These are phyloP conservation scores for Podaxis mareebaensis DNA, from an alignment of 768 basidiomycete genomes.

Conservation along the genomic window DNA sequence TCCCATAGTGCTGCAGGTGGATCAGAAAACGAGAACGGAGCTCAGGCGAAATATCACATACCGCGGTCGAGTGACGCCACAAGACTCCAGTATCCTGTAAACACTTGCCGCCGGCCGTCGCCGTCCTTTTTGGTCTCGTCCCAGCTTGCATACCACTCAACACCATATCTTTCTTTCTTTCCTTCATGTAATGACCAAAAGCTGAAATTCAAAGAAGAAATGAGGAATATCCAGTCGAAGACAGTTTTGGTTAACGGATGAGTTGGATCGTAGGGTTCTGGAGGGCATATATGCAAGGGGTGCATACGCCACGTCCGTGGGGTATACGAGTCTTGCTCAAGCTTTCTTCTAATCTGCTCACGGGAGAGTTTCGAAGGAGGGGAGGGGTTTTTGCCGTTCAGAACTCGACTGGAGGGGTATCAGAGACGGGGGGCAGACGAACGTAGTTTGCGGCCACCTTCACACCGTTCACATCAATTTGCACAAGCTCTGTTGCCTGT, in stretches of 20 bases:
- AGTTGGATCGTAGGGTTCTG: constrained; percentile 56
- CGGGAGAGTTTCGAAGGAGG: constrained; percentile 8
- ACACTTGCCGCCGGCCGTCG: constrained; percentile 37
- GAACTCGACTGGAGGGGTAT: constrained; percentile 4
- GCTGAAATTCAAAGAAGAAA: constrained; percentile 84
- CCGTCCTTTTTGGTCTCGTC: constrained; percentile 22
- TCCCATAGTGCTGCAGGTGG: constrained; percentile 52
- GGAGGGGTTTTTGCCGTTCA: constrained; percentile 10
- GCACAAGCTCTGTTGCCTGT: constrained; percentile 62
- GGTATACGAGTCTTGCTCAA: constrained; percentile 65
- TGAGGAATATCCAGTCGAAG: constrained; percentile 87
- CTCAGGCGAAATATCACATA: constrained; percentile 28
- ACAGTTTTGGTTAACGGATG: constrained; percentile 56
- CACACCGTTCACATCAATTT: constrained; percentile 61
- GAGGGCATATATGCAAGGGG: constrained; percentile 71
- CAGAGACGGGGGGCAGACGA: constrained; percentile 22
- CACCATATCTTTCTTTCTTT: constrained; percentile 62
- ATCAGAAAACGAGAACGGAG: not conserved
- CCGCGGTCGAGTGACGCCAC: constrained; percentile 85
- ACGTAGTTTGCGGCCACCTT: constrained; percentile 68
- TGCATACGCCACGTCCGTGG: constrained; percentile 83
- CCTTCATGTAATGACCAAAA: constrained; percentile 84
- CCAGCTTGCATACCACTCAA: constrained; percentile 79
- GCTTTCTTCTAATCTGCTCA: constrained; percentile 58
- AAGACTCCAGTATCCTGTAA: constrained; percentile 87